These are phyloP conservation scores for Collybia mongolica DNA, from an alignment of 768 basidiomycete species.

Conservation along the genomic window DNA sequence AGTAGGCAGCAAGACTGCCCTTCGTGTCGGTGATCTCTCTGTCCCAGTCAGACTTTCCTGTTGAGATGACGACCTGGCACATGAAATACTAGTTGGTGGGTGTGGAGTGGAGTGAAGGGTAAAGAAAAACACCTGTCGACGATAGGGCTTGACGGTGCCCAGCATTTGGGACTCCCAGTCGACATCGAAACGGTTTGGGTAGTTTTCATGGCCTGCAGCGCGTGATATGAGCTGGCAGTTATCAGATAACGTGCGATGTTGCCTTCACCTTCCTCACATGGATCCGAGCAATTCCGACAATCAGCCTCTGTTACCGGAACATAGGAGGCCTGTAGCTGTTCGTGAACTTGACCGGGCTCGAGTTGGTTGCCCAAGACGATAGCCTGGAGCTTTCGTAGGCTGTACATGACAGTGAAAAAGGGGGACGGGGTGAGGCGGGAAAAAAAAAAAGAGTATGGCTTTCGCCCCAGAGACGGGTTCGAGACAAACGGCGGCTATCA, in stretches of 20 bases:
- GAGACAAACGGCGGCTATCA: conserved; percentile 17
- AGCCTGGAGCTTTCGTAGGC: conserved; percentile 36
- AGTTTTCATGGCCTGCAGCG: conserved; percentile 66
- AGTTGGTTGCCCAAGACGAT: conserved; percentile 38
- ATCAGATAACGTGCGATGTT: conserved; percentile 22
- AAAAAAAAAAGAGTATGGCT: conserved; percentile 5
- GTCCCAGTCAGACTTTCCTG: conserved; percentile 88
- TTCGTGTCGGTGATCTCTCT: conserved; percentile 71
- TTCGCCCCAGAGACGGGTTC: neutral
- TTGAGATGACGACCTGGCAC: conserved; percentile 81
- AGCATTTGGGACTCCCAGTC: conserved; percentile 83
- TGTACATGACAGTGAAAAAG: conserved; percentile 27
- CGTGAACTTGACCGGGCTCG: conserved; percentile 38
- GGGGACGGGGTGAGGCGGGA: conserved; percentile 15
- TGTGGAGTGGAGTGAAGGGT: neutral
- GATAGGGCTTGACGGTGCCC: conserved; percentile 84
- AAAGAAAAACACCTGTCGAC: conserved; percentile 58
- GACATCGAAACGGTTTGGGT: conserved; percentile 68
- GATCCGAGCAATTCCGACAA: conserved; percentile 75
- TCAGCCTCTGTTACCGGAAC: conserved; percentile 68
- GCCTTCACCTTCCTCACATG: conserved; percentile 66
- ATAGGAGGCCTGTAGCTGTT: conserved; percentile 51
- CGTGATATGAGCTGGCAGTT: conserved; percentile 19
- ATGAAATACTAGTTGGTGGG: conserved; percentile 3
- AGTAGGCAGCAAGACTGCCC: conserved; percentile 67